A percentile compares a stretch with the other conserved stretches of the same genome.
Conservation (phyloP, 495 filamentous ascomycete genomes). For the Schizothecium vesticola region DNA sequence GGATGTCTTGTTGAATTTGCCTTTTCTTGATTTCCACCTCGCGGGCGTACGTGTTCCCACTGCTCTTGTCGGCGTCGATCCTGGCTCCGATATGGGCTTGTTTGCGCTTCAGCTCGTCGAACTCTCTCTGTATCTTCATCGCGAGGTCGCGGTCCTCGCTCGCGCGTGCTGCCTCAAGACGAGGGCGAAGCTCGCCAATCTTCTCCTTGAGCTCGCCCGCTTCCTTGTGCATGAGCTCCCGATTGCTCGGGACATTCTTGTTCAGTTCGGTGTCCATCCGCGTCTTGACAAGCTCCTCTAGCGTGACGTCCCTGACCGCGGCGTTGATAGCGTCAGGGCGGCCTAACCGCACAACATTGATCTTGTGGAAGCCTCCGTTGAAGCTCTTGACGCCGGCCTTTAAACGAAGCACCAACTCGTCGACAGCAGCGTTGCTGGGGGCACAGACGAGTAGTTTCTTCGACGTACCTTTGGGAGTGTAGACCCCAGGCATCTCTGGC, state of each 20-base stretch:
- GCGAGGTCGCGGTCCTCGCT: conserved; percentile 51
- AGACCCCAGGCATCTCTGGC: conserved; percentile 33
- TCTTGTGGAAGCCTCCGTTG: conserved; percentile 61
- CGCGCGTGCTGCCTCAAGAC: conserved; percentile 64
- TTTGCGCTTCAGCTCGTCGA: conserved; percentile 71
- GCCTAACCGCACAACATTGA: conserved; percentile 86
- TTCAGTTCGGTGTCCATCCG: conserved; percentile 53
- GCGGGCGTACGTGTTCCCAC: conserved; percentile 66
- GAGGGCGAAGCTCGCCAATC: conserved; percentile 58
- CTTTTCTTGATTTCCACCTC: conserved; percentile 81
- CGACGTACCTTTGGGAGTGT: conserved; percentile 22
- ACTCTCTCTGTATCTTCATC: conserved; percentile 65
- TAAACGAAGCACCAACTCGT: conserved; percentile 90
- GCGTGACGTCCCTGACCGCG: conserved; percentile 83
- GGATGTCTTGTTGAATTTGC: conserved; percentile 81
- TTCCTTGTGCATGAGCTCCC: conserved; percentile 75
- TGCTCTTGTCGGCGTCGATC: conserved; percentile 81
- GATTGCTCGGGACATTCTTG: conserved; percentile 51
- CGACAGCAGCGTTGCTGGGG: conserved; percentile 94
- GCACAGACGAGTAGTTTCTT: conserved; percentile 95
- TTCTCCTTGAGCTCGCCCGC: conserved; percentile 70
- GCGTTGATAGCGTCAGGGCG: conserved; percentile 88
- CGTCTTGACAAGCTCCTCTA: conserved; percentile 83
- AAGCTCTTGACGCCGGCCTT: conserved; percentile 80
- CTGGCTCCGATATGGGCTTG: conserved; percentile 64